Evolutionary conservation across 2,329 filamentous ascomycete genomes (phyloP).

Genomic region (Alternaria gansuensis): DNA sequence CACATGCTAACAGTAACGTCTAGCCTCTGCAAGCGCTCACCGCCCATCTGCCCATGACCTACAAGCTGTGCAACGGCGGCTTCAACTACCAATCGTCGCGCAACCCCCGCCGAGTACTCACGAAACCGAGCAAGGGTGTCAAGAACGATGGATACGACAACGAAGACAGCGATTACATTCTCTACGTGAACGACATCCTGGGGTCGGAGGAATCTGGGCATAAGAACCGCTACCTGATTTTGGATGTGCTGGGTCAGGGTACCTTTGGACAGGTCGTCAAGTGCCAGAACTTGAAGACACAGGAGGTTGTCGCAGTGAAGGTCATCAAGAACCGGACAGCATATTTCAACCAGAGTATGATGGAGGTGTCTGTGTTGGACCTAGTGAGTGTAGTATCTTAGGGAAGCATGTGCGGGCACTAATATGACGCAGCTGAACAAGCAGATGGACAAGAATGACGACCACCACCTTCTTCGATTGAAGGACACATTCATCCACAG

Average conservation of each 20-base stretch:
- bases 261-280: constrained; percentile 99
- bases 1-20: constrained; percentile 28
- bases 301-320: constrained; percentile 98
- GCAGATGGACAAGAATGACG: constrained; percentile 98
- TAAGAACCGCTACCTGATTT: constrained; percentile 97
- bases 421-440: constrained; percentile 77
- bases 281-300: constrained; percentile 97
- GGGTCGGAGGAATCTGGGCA: constrained; percentile 98
- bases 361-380: constrained; percentile 98
- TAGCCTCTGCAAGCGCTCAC: constrained; percentile 96
- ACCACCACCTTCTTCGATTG: constrained; percentile 91
- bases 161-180: constrained; percentile 98
- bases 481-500: constrained; percentile 99
- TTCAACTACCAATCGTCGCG: constrained; percentile 99
- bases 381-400: constrained; percentile 67
- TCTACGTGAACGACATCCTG: constrained; percentile 98
- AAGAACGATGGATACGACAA: constrained; percentile 99
- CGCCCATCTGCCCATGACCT: constrained; percentile 89
- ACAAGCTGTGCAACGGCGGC: constrained; percentile 95
- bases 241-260: constrained; percentile 95
- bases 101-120: constrained; percentile 93
- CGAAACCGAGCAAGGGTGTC: constrained; percentile 96
- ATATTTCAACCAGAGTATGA: constrained; percentile 99
- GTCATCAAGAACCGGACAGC: constrained; percentile 99
- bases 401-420: constrained; percentile 18